Evolutionary conservation across 2,329 filamentous ascomycete species (phyloP).

Genomic region (Raffaelea deltoideospora): DNA sequence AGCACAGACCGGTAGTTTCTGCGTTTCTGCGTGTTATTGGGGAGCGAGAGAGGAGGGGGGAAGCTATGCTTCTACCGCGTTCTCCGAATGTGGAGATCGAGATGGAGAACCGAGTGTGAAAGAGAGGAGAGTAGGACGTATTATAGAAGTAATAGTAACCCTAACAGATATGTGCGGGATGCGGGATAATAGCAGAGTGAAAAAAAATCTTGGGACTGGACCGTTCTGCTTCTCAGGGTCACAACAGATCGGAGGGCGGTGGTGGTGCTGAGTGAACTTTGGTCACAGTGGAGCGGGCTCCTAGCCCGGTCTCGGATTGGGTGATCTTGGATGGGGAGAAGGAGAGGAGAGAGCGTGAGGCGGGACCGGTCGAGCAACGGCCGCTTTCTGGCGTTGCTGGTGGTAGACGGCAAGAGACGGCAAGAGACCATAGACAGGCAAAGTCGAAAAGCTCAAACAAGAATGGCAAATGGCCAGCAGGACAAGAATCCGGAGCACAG

Average conservation of each 20-base stretch:
- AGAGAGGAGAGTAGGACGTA: not conserved
- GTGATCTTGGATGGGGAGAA: slow-evolving; percentile 4
- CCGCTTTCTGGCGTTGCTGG: not conserved
- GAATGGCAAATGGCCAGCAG: not conserved
- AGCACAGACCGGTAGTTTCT: too few species aligned
- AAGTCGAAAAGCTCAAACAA: not conserved
- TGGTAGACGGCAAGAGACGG: not conserved
- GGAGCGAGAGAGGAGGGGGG: not conserved
- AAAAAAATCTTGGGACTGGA: slow-evolving; percentile 1
- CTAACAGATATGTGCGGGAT: not conserved
- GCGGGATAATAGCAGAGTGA: not conserved
- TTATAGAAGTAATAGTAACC: not conserved
- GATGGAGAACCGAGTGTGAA: not conserved
- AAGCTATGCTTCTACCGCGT: not conserved
- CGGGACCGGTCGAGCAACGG: slow-evolving; percentile 1
- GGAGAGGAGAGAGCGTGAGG: slow-evolving; percentile 1
- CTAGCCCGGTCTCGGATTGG: slow-evolving; percentile 4
- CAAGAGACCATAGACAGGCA: not conserved
- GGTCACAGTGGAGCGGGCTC: slow-evolving; percentile 8
- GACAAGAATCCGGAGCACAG: not conserved
- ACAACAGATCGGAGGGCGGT: slow-evolving; percentile 9
- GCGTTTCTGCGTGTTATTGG: too few species aligned
- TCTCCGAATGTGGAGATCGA: not conserved
- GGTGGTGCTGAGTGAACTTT: slow-evolving; percentile 6
- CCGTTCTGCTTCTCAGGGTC: slow-evolving; percentile 3